Evolutionary conservation across 2,329 filamentous ascomycete species (phyloP).

Genomic region (Beauveria bassiana): DNA sequence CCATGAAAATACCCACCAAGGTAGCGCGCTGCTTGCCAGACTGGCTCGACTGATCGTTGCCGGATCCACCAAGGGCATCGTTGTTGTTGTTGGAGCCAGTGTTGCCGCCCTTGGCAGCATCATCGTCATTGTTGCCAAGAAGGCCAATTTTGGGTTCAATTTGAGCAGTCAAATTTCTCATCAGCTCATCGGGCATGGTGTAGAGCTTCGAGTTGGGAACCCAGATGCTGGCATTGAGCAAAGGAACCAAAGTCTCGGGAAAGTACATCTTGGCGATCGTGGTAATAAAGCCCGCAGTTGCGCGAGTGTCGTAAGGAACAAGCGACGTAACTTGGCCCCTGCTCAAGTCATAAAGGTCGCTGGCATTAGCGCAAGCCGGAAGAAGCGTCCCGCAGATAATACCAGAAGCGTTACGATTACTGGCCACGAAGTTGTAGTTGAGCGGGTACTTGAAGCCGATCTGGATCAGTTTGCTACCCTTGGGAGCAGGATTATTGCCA

Average conservation of each 20-base stretch:
- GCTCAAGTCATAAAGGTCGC: conserved; percentile 41
- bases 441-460: conserved; percentile 75
- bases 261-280: conserved; percentile 65
- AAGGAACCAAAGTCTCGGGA: conserved; percentile 59
- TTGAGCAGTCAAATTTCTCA: conserved; percentile 65
- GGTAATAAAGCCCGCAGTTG: conserved; percentile 67
- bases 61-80: conserved; percentile 32
- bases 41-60: conserved; percentile 34
- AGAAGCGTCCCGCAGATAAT: conserved; percentile 83
- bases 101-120: conserved; percentile 27
- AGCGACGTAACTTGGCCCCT: conserved; percentile 63
- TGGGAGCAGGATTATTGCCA: conserved; percentile 43
- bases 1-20: conserved; percentile 64
- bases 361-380: conserved; percentile 57
- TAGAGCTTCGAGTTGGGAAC: conserved; percentile 69
- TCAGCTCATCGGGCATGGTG: conserved; percentile 57
- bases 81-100: conserved; percentile 23
- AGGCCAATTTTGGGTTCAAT: conserved; percentile 70
- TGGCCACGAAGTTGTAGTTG: conserved; percentile 78
- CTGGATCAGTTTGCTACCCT: conserved; percentile 66
- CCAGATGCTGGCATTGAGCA: conserved; percentile 60
- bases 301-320: conserved; percentile 65
- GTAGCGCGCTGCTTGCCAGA: conserved; percentile 55
- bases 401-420: conserved; percentile 61
- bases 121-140: conserved; percentile 31